A percentile compares a stretch with the other conserved stretches of the same genome.
Conservation (phyloP, 1,284 basidiomycete species). For the Ganoderma resinaceum region DNA sequence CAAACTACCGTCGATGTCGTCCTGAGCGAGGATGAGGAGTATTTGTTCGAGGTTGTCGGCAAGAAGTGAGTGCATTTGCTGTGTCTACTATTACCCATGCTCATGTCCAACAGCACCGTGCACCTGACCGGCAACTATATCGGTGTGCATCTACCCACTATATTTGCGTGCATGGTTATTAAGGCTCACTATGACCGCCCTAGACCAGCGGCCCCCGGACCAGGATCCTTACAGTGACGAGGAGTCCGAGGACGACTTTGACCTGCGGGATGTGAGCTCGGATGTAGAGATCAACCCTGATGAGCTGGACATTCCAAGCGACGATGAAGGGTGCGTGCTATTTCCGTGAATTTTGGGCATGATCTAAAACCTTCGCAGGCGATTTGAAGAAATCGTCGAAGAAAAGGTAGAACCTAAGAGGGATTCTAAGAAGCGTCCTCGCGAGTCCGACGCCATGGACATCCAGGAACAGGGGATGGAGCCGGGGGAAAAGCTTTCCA, state of each 20-base stretch:
- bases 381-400: slow-evolving; percentile 64
- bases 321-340: slow-evolving; percentile 57
- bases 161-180: slow-evolving; percentile 15
- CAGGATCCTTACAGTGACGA: slow-evolving; percentile 55
- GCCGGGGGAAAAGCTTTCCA: slow-evolving; percentile 46
- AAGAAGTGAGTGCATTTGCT: slow-evolving; percentile 70
- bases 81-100: slow-evolving; percentile 13
- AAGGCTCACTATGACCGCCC: not conserved
- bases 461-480: slow-evolving; percentile 44
- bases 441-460: slow-evolving; percentile 57
- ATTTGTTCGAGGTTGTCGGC: slow-evolving; percentile 78
- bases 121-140: slow-evolving; percentile 94
- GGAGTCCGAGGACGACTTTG: slow-evolving; percentile 59
- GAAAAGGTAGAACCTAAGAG: slow-evolving; percentile 35
- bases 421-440: slow-evolving; percentile 63
- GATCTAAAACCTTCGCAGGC: slow-evolving; percentile 45
- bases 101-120: slow-evolving; percentile 62
- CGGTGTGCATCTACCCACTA: slow-evolving; percentile 49
- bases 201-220: slow-evolving; percentile 59
- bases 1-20: slow-evolving; percentile 81
- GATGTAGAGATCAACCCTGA: slow-evolving; percentile 74
- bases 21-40: slow-evolving; percentile 76
- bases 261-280: slow-evolving; percentile 76
- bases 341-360: not conserved
- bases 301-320: slow-evolving; percentile 59